Evolutionary conservation across 108 stramenopile genomes (phyloP), one percentile per base, ranked within the genome.

Genomic region (Cyclostephanos tholiformis): DNA sequence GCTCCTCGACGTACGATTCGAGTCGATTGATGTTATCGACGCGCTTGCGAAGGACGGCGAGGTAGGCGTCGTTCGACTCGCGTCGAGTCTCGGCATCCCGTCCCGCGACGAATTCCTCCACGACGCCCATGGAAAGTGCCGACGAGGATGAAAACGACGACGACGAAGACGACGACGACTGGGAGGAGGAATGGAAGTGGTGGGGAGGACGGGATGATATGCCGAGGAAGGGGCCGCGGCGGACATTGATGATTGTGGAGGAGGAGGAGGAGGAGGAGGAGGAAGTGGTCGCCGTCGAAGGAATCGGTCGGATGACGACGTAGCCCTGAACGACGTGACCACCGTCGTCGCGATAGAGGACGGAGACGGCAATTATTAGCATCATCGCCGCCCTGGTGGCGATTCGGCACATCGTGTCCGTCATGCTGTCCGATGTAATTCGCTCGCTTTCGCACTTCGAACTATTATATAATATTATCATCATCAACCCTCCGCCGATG

Each of bases 21-120:
- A 96, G 67, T 20, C 59, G 85, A 64, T 98, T 96, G 84, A 97
- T 96, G 32, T 67, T 72, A 16, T 86, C 85, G 20, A 97, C 91
- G 12, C 95, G 90, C 39, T 76, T 57, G 44, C 88, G 87, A 20
- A 95, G 61, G 52, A 66, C 22, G 30, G 74, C 80, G 30, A 95
- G 76, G 67, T 96, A 93, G 56, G 82, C 64, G 7, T 87, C 84
- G 73, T 91, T 93, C 13, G 89, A 83, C 26, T 57, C 48, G 51
- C 55, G 44, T 41, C 91, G 78, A 11, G 66, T 71, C 53, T 86
- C 74, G 52, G 71, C 74, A 59, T 93, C 92, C 10, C 69, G 76
- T 0, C 82, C 77, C 41, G 88, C 55, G 22, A 95, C 36, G 62
- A 95, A 94, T 27, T 93, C 91, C 79, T 95, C 94, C 59, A 97